These are phyloP conservation scores for Rhododendron simsii DNA, from an alignment of 148 eudicot genomes.

Conservation along the genomic window DNA sequence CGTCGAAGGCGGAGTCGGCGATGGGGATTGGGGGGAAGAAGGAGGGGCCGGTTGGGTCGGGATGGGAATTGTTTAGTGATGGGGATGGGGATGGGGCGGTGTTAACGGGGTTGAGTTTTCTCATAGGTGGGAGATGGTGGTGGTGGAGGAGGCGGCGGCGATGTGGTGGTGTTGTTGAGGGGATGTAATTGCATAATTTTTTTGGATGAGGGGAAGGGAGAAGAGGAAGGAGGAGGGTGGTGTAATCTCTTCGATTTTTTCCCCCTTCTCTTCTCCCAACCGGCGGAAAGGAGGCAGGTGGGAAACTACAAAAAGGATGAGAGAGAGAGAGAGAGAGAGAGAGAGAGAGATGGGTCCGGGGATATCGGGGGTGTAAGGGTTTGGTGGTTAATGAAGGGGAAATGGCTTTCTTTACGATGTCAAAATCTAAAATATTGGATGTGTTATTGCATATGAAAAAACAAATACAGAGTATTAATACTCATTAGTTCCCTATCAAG, in stretches of 20 bases:
- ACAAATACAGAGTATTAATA: too few species aligned
- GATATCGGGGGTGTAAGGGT: background rate
- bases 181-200: slow-evolving; percentile 21
- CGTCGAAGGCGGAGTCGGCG: slow-evolving; percentile 30
- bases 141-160: slow-evolving; percentile 3
- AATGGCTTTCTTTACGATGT: background rate
- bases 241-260: background rate
- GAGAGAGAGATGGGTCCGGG: background rate
- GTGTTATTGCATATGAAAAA: too few species aligned
- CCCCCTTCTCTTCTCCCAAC: slow-evolving; percentile 25
- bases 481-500: background rate
- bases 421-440: background rate
- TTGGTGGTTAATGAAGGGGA: background rate
- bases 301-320: background rate
- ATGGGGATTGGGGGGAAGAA: slow-evolving; percentile 16
- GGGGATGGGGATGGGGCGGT: slow-evolving; percentile 4
- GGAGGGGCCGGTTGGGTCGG: background rate
- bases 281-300: slow-evolving; percentile 10
- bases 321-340: background rate
- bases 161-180: background rate
- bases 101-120: slow-evolving; percentile 5
- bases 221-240: background rate
- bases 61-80: background rate
- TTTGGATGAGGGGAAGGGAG: background rate
- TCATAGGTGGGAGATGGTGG: slow-evolving; percentile 13